Percentiles rank a stretch among this genome's conserved stretches.
Evolutionary conservation across 805 yeast genomes (phyloP).

Genomic region (Alloascoidea africana): DNA sequence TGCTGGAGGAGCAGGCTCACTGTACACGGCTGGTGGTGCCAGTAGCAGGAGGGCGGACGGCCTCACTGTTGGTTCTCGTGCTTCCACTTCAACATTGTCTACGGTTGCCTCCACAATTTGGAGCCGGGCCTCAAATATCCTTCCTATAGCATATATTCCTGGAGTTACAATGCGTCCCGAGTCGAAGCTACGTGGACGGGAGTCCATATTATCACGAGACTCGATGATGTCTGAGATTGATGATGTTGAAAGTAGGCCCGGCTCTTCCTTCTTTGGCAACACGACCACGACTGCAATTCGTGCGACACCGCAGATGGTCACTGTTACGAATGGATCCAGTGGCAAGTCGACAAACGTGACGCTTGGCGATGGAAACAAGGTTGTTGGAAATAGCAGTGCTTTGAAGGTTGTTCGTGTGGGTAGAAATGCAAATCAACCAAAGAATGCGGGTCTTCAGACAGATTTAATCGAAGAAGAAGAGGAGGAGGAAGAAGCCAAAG

Average conservation of each 20-base stretch:
- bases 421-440: conserved; percentile 2
- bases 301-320: conserved; percentile 45
- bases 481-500: conserved; percentile 6
- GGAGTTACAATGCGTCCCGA: conserved; percentile 65
- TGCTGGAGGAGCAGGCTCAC: conserved; percentile 5
- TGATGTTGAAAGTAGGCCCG: conserved; percentile 6
- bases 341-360: conserved; percentile 4
- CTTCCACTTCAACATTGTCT: conserved; percentile 15
- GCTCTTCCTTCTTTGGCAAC: conserved; percentile 3
- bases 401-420: conserved; percentile 4
- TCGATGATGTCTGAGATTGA: conserved; percentile 3
- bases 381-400: conserved; percentile 10
- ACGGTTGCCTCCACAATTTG: conserved; percentile 45
- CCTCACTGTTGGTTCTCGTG: conserved; percentile 5
- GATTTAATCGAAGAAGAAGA: conserved; percentile 13
- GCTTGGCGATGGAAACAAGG: conserved; percentile 9
- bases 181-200: conserved; percentile 18
- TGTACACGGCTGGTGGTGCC: background rate
- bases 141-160: conserved; percentile 89
- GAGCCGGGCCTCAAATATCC: conserved; percentile 72
- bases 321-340: conserved; percentile 19
- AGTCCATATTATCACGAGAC: conserved; percentile 6
- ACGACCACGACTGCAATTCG: conserved; percentile 49
- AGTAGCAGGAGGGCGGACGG: background rate
- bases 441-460: conserved; percentile 10